Conservation (phyloP, 768 basidiomycete genomes). For the Boletus insuetus region DNA sequence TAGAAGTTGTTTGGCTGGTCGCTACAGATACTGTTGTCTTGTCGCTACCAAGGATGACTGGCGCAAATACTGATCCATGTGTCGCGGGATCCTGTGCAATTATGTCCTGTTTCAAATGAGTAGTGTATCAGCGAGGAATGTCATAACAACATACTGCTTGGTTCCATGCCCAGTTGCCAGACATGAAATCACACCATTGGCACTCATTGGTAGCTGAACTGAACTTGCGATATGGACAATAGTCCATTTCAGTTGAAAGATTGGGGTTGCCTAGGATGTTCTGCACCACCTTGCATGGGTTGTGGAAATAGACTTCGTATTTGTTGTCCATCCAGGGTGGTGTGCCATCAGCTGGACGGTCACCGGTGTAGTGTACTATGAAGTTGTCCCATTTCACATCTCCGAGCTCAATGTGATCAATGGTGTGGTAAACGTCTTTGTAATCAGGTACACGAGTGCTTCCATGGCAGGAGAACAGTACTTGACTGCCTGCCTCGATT, state of each 20-base stretch:
- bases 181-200: background rate
- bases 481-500: background rate
- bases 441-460: background rate
- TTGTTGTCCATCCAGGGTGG: background rate
- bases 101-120: background rate
- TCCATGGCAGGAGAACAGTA: background rate
- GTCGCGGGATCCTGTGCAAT: background rate
- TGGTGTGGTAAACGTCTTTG: background rate
- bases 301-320: background rate
- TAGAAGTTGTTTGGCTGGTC: background rate
- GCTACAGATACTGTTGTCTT: background rate
- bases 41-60: background rate
- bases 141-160: background rate
- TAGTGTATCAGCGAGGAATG: background rate
- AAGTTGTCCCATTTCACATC: background rate
- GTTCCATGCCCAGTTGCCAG: background rate
- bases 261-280: background rate
- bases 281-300: background rate
- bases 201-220: background rate
- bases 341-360: background rate
- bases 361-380: background rate
- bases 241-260: background rate
- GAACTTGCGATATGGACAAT: background rate
- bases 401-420: background rate
- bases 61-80: background rate